Evolutionary conservation across 73 alveolate species (phyloP).

Genomic region (Paramecium primaurelia): DNA sequence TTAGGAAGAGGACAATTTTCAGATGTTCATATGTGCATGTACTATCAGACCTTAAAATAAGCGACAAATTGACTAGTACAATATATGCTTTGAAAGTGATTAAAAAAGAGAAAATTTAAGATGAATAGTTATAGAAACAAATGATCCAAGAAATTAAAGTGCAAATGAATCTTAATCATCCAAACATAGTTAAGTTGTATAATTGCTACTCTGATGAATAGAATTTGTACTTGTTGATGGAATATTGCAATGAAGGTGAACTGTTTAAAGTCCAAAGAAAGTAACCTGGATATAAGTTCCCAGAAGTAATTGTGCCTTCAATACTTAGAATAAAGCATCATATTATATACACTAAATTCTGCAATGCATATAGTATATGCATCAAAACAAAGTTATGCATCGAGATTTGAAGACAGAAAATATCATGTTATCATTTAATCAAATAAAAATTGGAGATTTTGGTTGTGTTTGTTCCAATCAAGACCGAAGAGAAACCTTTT

Average conservation of each 20-base stretch:
- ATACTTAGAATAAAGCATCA: constrained; percentile 1
- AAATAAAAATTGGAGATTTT: constrained; percentile 56
- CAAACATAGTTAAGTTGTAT: constrained; percentile 63
- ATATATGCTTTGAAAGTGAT: constrained; percentile 29
- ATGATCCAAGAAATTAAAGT: constrained; percentile 38
- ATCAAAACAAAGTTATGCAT: constrained; percentile 29
- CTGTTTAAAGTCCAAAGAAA: constrained; percentile 42
- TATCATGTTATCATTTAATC: constrained; percentile 49
- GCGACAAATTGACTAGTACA: constrained; percentile 16
- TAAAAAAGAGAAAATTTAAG: constrained; percentile 11
- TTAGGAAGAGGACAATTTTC: constrained; percentile 21
- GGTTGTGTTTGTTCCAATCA: constrained; percentile 63
- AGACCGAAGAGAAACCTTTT: constrained; percentile 72
- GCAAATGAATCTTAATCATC: constrained; percentile 53
- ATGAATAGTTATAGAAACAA: background rate
- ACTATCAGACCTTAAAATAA: background rate
- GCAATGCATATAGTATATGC: constrained; percentile 44
- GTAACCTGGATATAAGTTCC: background rate
- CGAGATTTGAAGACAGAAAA: constrained; percentile 56
- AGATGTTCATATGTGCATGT: constrained; percentile 38
- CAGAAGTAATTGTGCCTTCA: background rate
- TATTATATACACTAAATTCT: background rate
- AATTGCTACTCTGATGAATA: constrained; percentile 66
- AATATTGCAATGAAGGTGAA: constrained; percentile 73
- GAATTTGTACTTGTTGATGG: constrained; percentile 61